Base-by-base conservation (phyloP, 2,329 filamentous ascomycete species). In the Parascedosporium putredinis region DNA sequence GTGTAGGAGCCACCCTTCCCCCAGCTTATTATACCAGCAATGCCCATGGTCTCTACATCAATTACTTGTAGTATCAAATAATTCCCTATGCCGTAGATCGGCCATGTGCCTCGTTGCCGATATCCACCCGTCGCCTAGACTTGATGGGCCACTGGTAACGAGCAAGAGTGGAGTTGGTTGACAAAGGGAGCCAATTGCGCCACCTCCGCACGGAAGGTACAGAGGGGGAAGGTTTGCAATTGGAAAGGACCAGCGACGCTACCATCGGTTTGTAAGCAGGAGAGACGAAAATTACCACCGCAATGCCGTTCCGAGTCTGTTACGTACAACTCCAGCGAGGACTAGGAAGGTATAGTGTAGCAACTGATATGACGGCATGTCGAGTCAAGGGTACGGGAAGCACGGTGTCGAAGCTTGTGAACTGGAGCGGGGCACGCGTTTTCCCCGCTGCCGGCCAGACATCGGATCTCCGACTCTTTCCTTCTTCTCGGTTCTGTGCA, bases 401-500 rank as follows among this genome's bases (percentile, higher is more conserved):
- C 27, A 12, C 12, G 47, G 25, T 27, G 40, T 14, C 16, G 47
- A 50, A 50, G 47, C 47, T 50, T 31, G 43, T 45, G 23, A 23
- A 22, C 29, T 46, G n/a, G 47, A 45, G 47, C 47, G 47, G 47
- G 47, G 47, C 47, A 45, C 25, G 14, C 18, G 38, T 47, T 31
- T 47, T 50, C 47, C 47, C 47, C 47, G 47, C 47, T 43, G 47
- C 47, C 47, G 47, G 40, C 24, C 47, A 33, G 25, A n/a, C 38
- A 50, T 50, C 47, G 47, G 47, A 50, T 44, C 47, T 50, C 47
- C 47, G 47, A 50, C 38, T 23, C 43, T 25, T 31, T 29, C 29
- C 27, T 31, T 46, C 44, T 46, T 31, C 29, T 31, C 33, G 24
- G 18, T 46, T 46, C 43, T 31, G 22, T 48, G 22, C 46, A 34